Conservation (phyloP, 768 basidiomycete species). For the Clathrus columnatus region DNA sequence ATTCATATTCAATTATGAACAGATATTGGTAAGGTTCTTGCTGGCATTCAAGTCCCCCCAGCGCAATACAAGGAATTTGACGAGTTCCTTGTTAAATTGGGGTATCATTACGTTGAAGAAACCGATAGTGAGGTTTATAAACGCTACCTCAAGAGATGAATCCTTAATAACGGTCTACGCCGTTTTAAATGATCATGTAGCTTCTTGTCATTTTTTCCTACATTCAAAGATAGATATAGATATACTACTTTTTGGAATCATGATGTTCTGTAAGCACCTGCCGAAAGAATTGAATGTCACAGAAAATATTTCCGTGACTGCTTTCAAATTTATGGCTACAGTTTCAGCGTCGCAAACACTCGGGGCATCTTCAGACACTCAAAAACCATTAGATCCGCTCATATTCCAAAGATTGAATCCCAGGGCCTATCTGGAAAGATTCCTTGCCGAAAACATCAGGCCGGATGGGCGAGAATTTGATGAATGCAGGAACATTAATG, state of each 20-base stretch:
- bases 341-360: background rate
- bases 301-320: background rate
- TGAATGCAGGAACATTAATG: constrained; percentile 64
- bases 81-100: constrained; percentile 65
- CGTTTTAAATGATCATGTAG: background rate
- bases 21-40: constrained; percentile 91
- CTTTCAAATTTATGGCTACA: background rate
- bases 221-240: background rate
- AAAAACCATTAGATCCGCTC: constrained; percentile 2
- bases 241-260: too few species aligned
- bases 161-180: background rate
- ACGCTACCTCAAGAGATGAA: constrained; percentile 46
- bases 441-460: constrained; percentile 65
- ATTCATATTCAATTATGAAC: background rate
- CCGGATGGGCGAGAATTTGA: constrained; percentile 73
- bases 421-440: constrained; percentile 76
- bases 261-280: too few species aligned
- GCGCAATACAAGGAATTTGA: constrained; percentile 59
- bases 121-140: constrained; percentile 82
- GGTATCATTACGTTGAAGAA: constrained; percentile 88
- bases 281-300: too few species aligned
- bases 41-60: constrained; percentile 86
- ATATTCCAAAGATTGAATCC: constrained; percentile 84
- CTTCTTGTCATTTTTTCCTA: background rate
- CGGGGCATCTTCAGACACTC: background rate